Percentiles rank a stretch among this genome's conserved stretches.
These are phyloP conservation scores for Cadophora luteo-olivacea DNA, from an alignment of 2,329 filamentous ascomycete species.

Conservation along the genomic window DNA sequence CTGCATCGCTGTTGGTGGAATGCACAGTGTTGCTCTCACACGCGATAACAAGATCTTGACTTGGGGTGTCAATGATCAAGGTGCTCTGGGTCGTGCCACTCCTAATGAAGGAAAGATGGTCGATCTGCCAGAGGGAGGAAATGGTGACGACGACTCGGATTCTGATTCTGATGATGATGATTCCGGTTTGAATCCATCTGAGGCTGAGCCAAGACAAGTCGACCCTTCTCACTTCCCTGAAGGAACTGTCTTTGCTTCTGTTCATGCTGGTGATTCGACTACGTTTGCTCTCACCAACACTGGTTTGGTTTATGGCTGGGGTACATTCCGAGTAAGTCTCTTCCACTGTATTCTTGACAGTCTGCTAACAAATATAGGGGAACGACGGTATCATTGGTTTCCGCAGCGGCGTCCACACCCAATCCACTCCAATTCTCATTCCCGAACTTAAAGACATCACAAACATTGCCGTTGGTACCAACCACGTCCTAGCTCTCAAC, in stretches of 20 bases:
- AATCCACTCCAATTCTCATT: conserved; percentile 55
- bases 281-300: conserved; percentile 78
- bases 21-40: conserved; percentile 81
- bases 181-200: conserved; percentile 70
- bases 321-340: conserved; percentile 72
- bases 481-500: conserved; percentile 66
- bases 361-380: conserved; percentile 50
- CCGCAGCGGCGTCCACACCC: conserved; percentile 39
- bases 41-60: conserved; percentile 82
- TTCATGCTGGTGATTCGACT: conserved; percentile 76
- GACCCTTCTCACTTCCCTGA: conserved; percentile 64
- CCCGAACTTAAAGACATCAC: conserved; percentile 62
- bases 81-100: conserved; percentile 79
- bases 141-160: conserved; percentile 54
- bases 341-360: conserved; percentile 4
- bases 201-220: conserved; percentile 70
- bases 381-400: conserved; percentile 70
- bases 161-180: conserved; percentile 52
- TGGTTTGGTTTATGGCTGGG: conserved; percentile 82
- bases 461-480: conserved; percentile 59
- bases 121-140: conserved; percentile 50
- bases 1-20: conserved; percentile 78
- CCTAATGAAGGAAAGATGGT: conserved; percentile 68
- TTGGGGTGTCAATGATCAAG: conserved; percentile 89
- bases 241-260: conserved; percentile 67